phyloP scores from a whole-genome alignment of 768 basidiomycete species.

The Russula compacta region DNA sequence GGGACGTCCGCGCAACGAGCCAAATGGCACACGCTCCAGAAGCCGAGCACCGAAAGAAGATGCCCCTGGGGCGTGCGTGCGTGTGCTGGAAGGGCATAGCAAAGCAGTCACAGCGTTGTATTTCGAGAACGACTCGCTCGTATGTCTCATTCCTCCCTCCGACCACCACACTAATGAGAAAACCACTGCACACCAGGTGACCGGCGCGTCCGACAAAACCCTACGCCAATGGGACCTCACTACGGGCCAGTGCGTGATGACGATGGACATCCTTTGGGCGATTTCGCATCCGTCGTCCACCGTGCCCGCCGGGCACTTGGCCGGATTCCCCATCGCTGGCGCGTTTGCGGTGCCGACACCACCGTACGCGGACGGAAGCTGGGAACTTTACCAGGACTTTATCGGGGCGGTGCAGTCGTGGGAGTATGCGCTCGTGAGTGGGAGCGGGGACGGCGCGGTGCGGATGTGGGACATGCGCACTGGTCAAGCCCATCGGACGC shows the following conservation, averaged over 20 bases:
- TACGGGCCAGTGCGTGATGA: conserved; percentile 96
- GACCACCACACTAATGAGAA: background rate
- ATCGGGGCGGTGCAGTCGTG: conserved; percentile 98
- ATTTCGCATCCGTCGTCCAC: conserved; percentile 81
- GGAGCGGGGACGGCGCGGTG: conserved; percentile 94
- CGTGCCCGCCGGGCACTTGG: conserved; percentile 32
- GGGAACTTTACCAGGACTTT: conserved; percentile 95
- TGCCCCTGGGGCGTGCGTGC: conserved; percentile 47
- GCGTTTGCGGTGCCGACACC: conserved; percentile 78
- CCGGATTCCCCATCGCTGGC: conserved; percentile 45
- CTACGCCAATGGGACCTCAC: conserved; percentile 96
- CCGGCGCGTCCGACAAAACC: conserved; percentile 96
- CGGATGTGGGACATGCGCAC: conserved; percentile 99
- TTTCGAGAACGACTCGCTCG: conserved; percentile 91
- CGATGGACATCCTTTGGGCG: conserved; percentile 99
- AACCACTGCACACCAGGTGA: conserved; percentile 53
- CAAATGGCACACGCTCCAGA: conserved; percentile 30
- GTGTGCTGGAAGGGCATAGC: conserved; percentile 82
- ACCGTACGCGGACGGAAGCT: conserved; percentile 80
- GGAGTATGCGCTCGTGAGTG: conserved; percentile 96
- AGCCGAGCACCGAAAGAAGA: conserved; percentile 21
- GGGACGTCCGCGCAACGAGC: conserved; percentile 31
- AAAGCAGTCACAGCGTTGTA: conserved; percentile 90
- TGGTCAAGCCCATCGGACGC: conserved; percentile 89
- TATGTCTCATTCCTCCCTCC: conserved; percentile 30